Percentiles rank a stretch among this genome's conserved stretches.
Conservation (phyloP, 2,329 filamentous ascomycete species). For the Dothistroma pini region DNA sequence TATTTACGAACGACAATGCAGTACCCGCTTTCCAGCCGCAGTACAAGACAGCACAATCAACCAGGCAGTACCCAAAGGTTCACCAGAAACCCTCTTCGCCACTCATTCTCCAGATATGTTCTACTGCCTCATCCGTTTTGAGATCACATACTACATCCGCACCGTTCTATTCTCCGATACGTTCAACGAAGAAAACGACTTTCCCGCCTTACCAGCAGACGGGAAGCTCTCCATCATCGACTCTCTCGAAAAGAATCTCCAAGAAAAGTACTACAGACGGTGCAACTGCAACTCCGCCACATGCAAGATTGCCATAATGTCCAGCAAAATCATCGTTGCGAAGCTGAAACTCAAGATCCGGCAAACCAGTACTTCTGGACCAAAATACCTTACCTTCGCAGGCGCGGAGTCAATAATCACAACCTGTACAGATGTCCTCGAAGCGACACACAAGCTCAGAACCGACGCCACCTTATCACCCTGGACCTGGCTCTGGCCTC, state of each 20-base stretch:
- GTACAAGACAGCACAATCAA: conserved; percentile 14
- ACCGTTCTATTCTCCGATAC: conserved; percentile 22
- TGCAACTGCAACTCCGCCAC: conserved; percentile 15
- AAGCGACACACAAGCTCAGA: conserved; percentile 12
- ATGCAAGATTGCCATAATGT: conserved; percentile 17
- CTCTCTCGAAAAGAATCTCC: conserved; percentile 17
- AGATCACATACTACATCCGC: conserved; percentile 24
- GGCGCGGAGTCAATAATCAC: conserved; percentile 10
- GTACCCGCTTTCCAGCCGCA: conserved; percentile 15
- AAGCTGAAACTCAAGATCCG: conserved; percentile 15
- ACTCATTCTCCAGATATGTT: conserved; percentile 19
- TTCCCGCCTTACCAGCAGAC: conserved; percentile 17
- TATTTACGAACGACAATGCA: conserved; percentile 22
- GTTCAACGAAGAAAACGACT: conserved; percentile 21
- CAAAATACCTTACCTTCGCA: conserved; percentile 7
- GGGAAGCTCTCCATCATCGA: conserved; percentile 23
- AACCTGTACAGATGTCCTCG: conserved; percentile 14
- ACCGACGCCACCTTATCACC: conserved; percentile 12
- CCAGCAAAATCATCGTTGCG: conserved; percentile 18
- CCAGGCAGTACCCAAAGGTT: background rate
- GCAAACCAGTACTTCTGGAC: conserved; percentile 5
- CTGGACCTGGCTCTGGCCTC: conserved; percentile 18
- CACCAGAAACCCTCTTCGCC: background rate
- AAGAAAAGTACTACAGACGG: conserved; percentile 21
- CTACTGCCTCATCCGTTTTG: conserved; percentile 17